A percentile compares a stretch with the other conserved stretches of the same genome.
phyloP scores from a whole-genome alignment of 768 basidiomycete genomes.

The Boletus rufocinnamomeus region DNA sequence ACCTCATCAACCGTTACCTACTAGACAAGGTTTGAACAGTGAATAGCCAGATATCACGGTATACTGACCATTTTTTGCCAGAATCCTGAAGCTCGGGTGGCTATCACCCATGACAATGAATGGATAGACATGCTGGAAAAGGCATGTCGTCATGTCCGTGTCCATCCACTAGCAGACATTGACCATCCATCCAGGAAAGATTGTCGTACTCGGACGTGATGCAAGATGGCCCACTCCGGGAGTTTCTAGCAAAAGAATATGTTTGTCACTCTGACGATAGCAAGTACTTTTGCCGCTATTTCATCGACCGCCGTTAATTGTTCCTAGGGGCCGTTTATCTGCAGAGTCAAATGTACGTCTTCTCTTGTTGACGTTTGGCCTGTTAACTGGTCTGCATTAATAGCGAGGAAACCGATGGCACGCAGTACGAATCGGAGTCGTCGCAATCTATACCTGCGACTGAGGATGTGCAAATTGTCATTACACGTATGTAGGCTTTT shows the following conservation, averaged over 20 bases:
- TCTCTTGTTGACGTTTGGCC: neutral
- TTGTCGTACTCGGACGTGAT: neutral
- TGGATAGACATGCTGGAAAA: conserved; percentile 12
- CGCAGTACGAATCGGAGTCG: neutral
- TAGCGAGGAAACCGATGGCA: neutral
- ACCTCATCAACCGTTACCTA: conserved; percentile 13
- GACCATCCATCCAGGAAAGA: neutral
- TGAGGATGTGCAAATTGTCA: neutral
- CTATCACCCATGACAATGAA: no score
- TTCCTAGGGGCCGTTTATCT: conserved; percentile 10
- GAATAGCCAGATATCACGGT: no score
- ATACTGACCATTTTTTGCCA: neutral
- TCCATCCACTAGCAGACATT: neutral
- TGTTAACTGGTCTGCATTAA: neutral
- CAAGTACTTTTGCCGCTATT: neutral
- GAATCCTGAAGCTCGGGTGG: conserved; percentile 4
- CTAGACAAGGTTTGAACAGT: no score
- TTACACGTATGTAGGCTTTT: conserved; percentile 1
- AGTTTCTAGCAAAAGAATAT: neutral
- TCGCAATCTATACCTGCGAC: neutral
- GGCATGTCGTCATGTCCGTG: neutral
- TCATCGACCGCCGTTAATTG: neutral
- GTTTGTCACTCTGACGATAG: neutral
- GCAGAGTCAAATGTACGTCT: neutral
- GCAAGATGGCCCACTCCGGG: neutral